Base-by-base conservation (phyloP, 139 green algal species). In the Pedinophyceae sp. region DNA sequence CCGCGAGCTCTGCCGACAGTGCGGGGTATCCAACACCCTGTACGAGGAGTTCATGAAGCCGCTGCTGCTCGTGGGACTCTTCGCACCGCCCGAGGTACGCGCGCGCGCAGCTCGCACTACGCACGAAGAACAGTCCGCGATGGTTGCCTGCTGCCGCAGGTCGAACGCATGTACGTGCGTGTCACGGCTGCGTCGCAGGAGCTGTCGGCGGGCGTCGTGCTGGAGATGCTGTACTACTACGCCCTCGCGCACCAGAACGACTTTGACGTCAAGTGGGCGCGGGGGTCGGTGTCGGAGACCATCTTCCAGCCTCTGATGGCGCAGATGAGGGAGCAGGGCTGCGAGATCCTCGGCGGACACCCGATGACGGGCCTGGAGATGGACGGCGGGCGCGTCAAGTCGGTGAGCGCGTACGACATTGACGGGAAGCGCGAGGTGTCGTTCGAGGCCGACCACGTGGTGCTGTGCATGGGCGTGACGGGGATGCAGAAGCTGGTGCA, bases 211-310 rank as follows among this genome's bases (percentile, higher is more conserved):
- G 85, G 79, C 1, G 61, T 65, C 2, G 73, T 82, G 51, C 57
- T 94, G 7, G 81, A 82, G 50, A 83, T 72, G 3, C 70, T 94
- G 17, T 88, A 91, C 65, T 94, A 89, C 48, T 94, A 93, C 60
- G 76, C 75, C 0, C 57, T 82, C 60, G 66, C 64, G 27, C 67
- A 78, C 34, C 76, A 84, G 59, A 49, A 56, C 28, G 62, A 72
- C 55, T 93, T 93, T 57, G 84, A 93, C 58, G 77, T 89, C 40
- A 65, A 62, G 20, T 79, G 71, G 65, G 70, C 57, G 54, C 59
- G 59, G 20, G 67, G 73, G 6, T 72, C 60, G n/a, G 80, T 93
- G n/a, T 68, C 69, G 4, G 84, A 94, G 62, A 47, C 39, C 2
- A 82, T 94, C 58, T 94, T 89, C 51, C 17, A 50, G 26, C 83